A percentile compares a stretch with the other conserved stretches of the same genome.
Evolutionary conservation across 441 rosid species (phyloP).

Genomic region (Gossypium gossypioides): DNA sequence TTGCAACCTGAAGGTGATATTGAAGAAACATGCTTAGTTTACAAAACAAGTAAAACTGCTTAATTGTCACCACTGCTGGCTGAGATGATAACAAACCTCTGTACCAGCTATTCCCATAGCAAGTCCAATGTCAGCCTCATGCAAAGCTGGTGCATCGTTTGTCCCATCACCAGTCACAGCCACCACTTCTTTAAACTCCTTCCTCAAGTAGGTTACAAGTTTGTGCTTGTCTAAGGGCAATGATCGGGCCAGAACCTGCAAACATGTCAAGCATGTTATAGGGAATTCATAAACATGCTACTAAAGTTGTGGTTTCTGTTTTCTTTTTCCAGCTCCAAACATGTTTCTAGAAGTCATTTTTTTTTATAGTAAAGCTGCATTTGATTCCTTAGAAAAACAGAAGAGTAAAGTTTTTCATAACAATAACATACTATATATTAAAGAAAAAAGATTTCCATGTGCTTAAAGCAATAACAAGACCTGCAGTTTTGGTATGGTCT

Average conservation of each 20-base stretch:
- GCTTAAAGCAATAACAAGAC: slow-evolving; percentile 13
- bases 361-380: neutral
- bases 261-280: neutral
- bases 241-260: slow-evolving; percentile 47
- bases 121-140: slow-evolving; percentile 48
- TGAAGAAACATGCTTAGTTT: slow-evolving; percentile 8
- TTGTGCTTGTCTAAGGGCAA: slow-evolving; percentile 45
- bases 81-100: slow-evolving; percentile 29
- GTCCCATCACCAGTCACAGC: slow-evolving; percentile 53
- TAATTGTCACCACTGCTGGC: neutral
- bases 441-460: neutral
- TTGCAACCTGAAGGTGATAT: slow-evolving; percentile 35
- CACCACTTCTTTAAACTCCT: slow-evolving; percentile 32
- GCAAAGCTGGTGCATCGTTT: slow-evolving; percentile 65
- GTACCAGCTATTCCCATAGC: slow-evolving; percentile 52
- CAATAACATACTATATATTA: neutral
- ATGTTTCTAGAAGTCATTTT: neutral
- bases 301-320: neutral
- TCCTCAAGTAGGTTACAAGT: slow-evolving; percentile 30
- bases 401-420: neutral
- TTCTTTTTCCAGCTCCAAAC: neutral
- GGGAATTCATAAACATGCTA: neutral
- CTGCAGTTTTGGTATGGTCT: slow-evolving; percentile 41
- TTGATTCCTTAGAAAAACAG: neutral
- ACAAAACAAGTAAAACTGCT: neutral